Evolutionary conservation across 371 early-diverging fungal genomes (phyloP).

Genomic region (Ecytonucleospora hepatopenaei): DNA sequence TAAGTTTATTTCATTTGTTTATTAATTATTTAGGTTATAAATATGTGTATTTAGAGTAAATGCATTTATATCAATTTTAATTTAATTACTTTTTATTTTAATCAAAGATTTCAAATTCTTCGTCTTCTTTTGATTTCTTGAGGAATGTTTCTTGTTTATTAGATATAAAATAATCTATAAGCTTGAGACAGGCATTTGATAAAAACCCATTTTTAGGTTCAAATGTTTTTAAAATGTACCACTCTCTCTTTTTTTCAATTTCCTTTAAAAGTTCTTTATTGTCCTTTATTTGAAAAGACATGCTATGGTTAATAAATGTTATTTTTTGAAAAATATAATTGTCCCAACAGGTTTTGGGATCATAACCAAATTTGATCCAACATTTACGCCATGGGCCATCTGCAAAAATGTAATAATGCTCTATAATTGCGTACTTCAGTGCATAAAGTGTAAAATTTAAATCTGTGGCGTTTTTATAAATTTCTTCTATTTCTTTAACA

Average conservation of each 20-base stretch:
- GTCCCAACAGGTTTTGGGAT: conserved; percentile 41
- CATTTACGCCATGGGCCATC: conserved; percentile 54
- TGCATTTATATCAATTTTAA: too few species aligned
- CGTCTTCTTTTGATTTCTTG: background rate
- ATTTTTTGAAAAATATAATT: conserved; percentile 52
- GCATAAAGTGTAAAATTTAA: background rate
- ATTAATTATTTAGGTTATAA: too few species aligned
- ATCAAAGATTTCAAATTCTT: conserved; percentile 8
- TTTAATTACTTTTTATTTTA: background rate
- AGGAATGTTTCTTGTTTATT: too few species aligned
- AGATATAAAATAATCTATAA: background rate
- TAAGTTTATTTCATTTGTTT: too few species aligned
- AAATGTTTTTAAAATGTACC: conserved; percentile 34
- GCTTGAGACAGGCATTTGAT: conserved; percentile 24
- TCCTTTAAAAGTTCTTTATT: conserved; percentile 35
- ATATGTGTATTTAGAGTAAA: too few species aligned
- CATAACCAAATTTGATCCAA: conserved; percentile 50
- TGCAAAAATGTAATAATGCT: conserved; percentile 39
- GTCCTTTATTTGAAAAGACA: conserved; percentile 37
- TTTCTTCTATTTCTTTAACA: background rate
- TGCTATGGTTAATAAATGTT: conserved; percentile 26
- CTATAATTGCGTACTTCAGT: conserved; percentile 40
- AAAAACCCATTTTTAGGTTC: conserved; percentile 43
- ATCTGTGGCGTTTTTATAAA: conserved; percentile 4
- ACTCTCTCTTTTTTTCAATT: conserved; percentile 34